Evolutionary conservation across 371 early-diverging fungal genomes (phyloP), one percentile per base, ranked within the genome.

Genomic region (Rhizopus microsporus): DNA sequence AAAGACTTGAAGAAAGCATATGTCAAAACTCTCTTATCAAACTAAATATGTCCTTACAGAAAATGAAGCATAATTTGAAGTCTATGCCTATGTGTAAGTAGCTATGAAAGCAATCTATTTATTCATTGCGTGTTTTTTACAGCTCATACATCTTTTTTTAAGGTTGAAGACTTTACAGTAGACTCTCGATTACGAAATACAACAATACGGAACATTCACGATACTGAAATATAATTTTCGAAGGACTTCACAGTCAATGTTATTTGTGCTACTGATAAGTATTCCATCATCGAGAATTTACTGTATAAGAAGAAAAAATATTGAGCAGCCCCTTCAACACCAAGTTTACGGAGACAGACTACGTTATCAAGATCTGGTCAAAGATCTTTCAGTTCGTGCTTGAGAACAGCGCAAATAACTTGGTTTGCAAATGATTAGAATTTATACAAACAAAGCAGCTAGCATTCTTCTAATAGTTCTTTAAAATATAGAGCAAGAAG

Each of bases 341-440:
- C 43, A 55, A 13, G 16, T 43, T n/a, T 30, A 35, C 35, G 35
- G 55, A 55, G 17, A 10, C 43, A 35, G 32, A 55, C 16, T 44
- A 55, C 33, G 46, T 46, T 45, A 23, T 45, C 15, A 55, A 55
- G 2, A 46, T 55, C 13, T 55, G 55, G 55, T 43, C 55, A 45
- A 17, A 29, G 15, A 55, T 55, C 12, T 43, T 55, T 9, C 29
- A 43, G 12, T 35, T 39, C 5, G 44, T 53, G 30, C 43, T 53
- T 29, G 33, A 53, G 23, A 38, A 51, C 35, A 17, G n/a, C 13
- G 35, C 35, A 17, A 40, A 40, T 40, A 40, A 40, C 40, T 35
- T 51, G 51, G 35, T 51, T 37, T 51, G 51, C 51, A 38, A n/a
- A 34, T 51, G 51, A 17, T 40, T 40, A 9, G 40, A 40, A 40